A percentile compares a stretch with the other conserved stretches of the same genome.
These are phyloP conservation scores for Picochlorum sp. DNA, from an alignment of 139 green algal genomes.

Conservation along the genomic window DNA sequence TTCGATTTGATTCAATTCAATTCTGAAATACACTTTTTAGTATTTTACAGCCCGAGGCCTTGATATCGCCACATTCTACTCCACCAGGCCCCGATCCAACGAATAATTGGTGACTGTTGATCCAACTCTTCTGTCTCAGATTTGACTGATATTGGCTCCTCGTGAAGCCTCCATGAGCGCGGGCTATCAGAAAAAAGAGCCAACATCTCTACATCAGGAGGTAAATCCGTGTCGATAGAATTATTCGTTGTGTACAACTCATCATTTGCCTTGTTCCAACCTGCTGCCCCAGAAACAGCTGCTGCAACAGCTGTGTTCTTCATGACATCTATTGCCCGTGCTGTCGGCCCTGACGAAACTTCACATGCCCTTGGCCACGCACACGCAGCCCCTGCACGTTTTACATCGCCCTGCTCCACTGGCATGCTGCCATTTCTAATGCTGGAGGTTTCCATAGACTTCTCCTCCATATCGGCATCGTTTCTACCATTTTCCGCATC, in stretches of 20 bases:
- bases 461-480: too few species aligned
- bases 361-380: background rate
- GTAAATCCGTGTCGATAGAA: conserved; percentile 9
- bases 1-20: background rate
- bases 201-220: conserved; percentile 17
- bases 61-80: conserved; percentile 22
- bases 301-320: background rate
- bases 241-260: background rate
- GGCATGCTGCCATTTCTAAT: background rate
- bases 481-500: too few species aligned
- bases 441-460: too few species aligned
- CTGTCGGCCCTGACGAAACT: too few species aligned
- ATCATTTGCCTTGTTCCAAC: background rate
- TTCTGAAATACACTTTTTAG: background rate
- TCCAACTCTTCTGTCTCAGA: background rate
- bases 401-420: background rate
- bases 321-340: background rate
- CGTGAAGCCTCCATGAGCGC: background rate
- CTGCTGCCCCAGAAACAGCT: background rate
- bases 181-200: conserved; percentile 15
- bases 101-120: background rate
- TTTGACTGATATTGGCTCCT: too few species aligned
- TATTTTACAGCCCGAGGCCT: background rate
- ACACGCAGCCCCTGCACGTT: background rate
- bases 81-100: background rate